These are phyloP conservation scores for Trypanosoma conorhini DNA, from an alignment of 208 protist genomes.

Conservation along the genomic window DNA sequence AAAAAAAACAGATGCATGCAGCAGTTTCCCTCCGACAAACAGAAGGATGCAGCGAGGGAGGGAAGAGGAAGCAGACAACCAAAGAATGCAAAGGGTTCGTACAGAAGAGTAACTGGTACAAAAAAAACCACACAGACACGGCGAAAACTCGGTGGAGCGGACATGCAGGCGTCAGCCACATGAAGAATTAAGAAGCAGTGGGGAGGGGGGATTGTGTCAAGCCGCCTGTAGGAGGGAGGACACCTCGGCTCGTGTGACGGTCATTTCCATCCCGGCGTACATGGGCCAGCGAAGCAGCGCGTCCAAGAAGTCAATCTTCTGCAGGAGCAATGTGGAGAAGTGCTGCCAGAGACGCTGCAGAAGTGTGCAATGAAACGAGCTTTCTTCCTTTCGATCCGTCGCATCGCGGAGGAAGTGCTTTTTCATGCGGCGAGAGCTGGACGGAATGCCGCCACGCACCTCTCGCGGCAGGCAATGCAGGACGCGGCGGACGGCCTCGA, in stretches of 20 bases:
- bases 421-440: constrained; percentile 71
- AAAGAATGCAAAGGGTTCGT: no score
- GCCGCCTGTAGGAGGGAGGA: constrained; percentile 43
- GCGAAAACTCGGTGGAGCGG: neutral
- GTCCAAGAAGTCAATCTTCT: constrained; percentile 73
- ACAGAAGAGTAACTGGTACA: constrained; percentile 16
- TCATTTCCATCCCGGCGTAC: constrained; percentile 50
- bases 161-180: neutral
- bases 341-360: constrained; percentile 84
- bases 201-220: constrained; percentile 13
- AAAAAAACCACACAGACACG: constrained; percentile 9
- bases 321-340: constrained; percentile 63
- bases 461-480: constrained; percentile 68
- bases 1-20: neutral
- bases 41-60: constrained; percentile 11
- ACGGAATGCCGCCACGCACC: constrained; percentile 58
- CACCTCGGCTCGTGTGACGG: constrained; percentile 45
- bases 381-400: constrained; percentile 42
- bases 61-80: neutral
- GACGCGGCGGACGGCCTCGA: constrained; percentile 63
- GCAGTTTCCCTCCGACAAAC: neutral
- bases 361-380: constrained; percentile 79
- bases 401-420: constrained; percentile 85
- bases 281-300: constrained; percentile 54
- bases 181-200: neutral